Evolutionary conservation across 129 eudicot species (phyloP).

Genomic region (Escallonia herrerae): DNA sequence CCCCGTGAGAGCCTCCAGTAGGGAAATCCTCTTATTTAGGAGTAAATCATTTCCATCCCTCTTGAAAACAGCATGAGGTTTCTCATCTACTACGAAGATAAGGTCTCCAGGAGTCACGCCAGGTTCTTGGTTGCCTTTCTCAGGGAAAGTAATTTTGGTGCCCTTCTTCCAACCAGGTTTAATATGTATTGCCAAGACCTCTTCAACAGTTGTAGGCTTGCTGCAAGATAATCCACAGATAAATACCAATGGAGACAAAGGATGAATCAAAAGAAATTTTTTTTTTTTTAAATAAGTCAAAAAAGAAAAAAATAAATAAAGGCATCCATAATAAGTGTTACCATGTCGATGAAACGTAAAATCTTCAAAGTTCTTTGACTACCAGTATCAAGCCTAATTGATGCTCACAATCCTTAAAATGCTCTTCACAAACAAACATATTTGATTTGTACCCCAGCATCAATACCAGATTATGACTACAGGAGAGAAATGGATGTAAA

Average conservation of each 20-base stretch:
- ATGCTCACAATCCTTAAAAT: too few relatives aligned
- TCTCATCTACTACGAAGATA: slow-evolving; percentile 71
- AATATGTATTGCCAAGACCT: slow-evolving; percentile 63
- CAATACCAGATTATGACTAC: too few relatives aligned
- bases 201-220: slow-evolving; percentile 67
- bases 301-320: neutral
- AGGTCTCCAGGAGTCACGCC: slow-evolving; percentile 76
- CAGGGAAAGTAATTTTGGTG: slow-evolving; percentile 81
- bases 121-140: slow-evolving; percentile 78
- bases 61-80: slow-evolving; percentile 65
- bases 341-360: too few relatives aligned
- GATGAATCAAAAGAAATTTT: neutral
- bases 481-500: too few relatives aligned
- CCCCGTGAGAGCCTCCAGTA: slow-evolving; percentile 77
- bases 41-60: slow-evolving; percentile 83
- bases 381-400: too few relatives aligned
- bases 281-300: too few relatives aligned
- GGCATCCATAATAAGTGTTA: too few relatives aligned
- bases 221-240: slow-evolving; percentile 38
- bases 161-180: slow-evolving; percentile 95
- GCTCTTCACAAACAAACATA: too few relatives aligned
- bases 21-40: slow-evolving; percentile 53
- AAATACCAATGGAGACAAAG: slow-evolving; percentile 3
- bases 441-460: too few relatives aligned
- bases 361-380: too few relatives aligned